These are phyloP conservation scores for Starmerella sirachaensis DNA, from an alignment of 805 yeast genomes.

Conservation along the genomic window DNA sequence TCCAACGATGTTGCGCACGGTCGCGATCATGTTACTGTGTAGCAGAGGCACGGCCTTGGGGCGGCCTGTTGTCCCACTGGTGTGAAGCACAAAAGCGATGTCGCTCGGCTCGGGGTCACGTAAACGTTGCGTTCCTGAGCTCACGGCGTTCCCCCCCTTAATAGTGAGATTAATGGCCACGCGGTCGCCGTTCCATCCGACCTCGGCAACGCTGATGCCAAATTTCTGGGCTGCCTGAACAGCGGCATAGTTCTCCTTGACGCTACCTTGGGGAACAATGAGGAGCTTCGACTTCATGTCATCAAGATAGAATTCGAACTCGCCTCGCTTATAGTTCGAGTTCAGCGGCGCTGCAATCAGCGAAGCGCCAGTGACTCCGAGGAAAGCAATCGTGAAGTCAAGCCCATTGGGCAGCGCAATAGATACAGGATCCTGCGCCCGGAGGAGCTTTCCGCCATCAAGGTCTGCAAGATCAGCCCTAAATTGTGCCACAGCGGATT, in stretches of 20 bases:
- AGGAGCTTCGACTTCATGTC: constrained; percentile 49
- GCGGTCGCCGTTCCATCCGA: constrained; percentile 36
- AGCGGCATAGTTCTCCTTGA: constrained; percentile 32
- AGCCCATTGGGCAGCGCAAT: constrained; percentile 50
- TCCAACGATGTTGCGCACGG: constrained; percentile 45
- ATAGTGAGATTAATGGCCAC: constrained; percentile 29
- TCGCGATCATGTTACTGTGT: constrained; percentile 49
- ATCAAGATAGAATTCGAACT: constrained; percentile 51
- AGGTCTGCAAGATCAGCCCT: constrained; percentile 32
- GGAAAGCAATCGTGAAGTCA: constrained; percentile 45
- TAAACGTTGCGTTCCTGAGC: neutral
- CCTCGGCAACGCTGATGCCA: constrained; percentile 41
- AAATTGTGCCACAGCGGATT: constrained; percentile 37
- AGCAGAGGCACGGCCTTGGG: constrained; percentile 67
- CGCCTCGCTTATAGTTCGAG: constrained; percentile 47
- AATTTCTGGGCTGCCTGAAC: constrained; percentile 40
- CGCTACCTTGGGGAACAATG: constrained; percentile 45
- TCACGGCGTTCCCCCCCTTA: neutral
- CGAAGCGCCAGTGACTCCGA: constrained; percentile 45
- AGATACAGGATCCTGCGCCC: constrained; percentile 39
- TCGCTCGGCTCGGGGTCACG: constrained; percentile 35
- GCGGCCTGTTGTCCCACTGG: constrained; percentile 66
- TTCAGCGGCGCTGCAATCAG: constrained; percentile 60
- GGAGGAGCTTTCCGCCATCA: constrained; percentile 24
- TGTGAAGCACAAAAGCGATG: constrained; percentile 54